Base-by-base conservation (phyloP, 2,329 filamentous ascomycete genomes). In the Alternaria tenuissima region DNA sequence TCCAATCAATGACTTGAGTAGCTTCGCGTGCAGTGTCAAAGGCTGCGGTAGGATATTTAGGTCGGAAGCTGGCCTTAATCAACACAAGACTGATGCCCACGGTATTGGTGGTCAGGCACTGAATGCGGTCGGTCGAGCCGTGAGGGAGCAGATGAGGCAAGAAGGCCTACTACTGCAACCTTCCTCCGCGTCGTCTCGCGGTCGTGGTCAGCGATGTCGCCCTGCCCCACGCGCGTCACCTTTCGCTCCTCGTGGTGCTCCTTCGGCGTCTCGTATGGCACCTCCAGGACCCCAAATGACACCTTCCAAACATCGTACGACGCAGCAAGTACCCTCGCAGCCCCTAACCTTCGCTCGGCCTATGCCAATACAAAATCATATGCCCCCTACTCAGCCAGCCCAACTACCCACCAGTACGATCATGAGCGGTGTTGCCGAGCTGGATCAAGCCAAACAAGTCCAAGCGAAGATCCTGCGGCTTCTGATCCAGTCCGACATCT, bases 401-500 rank as follows among this genome's bases (percentile, higher is more conserved):
- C 36, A 49, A 9, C 18, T 52, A 16, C 54, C 58, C 3, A 41
- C 38, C 24, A 54, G 57, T 32, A 41, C 20, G 38, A 42, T 47
- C 39, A 61, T 64, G 3, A 62, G 63, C 20, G 69, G 65, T 14
- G 47, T 49, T 12, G 65, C 67, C 1, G 75, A 76, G 7, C 57
- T 70, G 26, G 65, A 70, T 14, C 71, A 77, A 57, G 71, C 71
- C 3, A 68, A 69, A 16, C 22, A 44, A 2, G 58, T 78, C 11
- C 65, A 65, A 26, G 64, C 52, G 14, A 69, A 72, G 55, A 73
- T 66, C 9, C 39, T 73, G 26, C 76, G 69, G 18, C 60, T 78
- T 9, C 55, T 71, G 2, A 69, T 78, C 4, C 71, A 74, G 39
- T 59, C 63, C 4, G 69, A 78, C 18, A 66, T 77, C 36, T 63